Conservation (phyloP, 164 flowering plant species). For the Vitis rotundifolia region DNA sequence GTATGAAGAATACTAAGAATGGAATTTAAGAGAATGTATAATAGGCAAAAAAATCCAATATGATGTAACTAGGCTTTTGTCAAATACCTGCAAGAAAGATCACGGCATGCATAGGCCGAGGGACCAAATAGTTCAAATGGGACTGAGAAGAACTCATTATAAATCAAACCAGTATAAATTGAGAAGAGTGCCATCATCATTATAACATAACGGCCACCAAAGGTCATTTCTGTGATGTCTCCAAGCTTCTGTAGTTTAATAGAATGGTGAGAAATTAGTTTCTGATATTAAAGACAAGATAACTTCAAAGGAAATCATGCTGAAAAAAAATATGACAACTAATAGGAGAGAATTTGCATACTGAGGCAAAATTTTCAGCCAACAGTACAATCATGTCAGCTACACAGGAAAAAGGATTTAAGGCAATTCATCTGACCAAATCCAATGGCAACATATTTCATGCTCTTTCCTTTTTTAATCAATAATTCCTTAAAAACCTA, state of each 20-base stretch:
- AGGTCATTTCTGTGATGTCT: constrained; percentile 89
- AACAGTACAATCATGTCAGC: background rate
- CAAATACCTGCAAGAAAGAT: constrained; percentile 77
- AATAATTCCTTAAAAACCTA: background rate
- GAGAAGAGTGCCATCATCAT: constrained; percentile 94
- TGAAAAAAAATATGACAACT: background rate
- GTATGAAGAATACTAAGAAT: background rate
- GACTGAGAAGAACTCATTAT: constrained; percentile 95
- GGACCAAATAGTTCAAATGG: constrained; percentile 87
- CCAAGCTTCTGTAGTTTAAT: constrained; percentile 75
- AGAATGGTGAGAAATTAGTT: background rate
- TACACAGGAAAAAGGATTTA: background rate
- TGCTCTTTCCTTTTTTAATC: too few species aligned
- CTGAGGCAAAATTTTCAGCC: background rate
- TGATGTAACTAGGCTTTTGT: background rate
- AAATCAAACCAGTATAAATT: constrained; percentile 91
- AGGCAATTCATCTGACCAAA: background rate
- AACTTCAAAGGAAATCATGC: background rate
- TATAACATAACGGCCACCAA: constrained; percentile 97
- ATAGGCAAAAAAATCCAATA: background rate
- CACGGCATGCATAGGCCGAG: constrained; percentile 94
- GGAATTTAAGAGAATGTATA: background rate
- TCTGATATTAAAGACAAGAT: too few species aligned
- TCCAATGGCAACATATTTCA: background rate
- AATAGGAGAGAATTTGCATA: background rate